These are phyloP conservation scores for Mycogone perniciosa DNA, from an alignment of 2,329 filamentous ascomycete species.

Conservation along the genomic window DNA sequence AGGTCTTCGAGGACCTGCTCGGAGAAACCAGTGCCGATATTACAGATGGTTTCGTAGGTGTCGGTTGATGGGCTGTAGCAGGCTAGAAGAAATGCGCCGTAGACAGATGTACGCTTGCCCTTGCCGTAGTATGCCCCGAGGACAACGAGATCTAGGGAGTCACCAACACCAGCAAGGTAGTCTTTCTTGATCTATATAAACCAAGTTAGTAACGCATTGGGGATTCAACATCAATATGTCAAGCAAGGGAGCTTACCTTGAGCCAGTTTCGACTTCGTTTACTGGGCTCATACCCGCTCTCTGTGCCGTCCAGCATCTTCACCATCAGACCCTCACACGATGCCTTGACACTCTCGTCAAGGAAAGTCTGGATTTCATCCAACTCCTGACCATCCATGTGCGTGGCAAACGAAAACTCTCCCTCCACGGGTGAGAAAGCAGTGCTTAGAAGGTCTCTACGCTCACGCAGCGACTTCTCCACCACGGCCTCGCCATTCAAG, in stretches of 20 bases:
- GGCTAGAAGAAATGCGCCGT: conserved; percentile 90
- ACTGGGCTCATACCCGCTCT: conserved; percentile 92
- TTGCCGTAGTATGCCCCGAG: conserved; percentile 90
- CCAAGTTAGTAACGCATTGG: not conserved
- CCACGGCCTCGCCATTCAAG: conserved; percentile 82
- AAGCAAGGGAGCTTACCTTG: conserved; percentile 55
- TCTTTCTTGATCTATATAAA: conserved; percentile 83
- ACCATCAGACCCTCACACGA: conserved; percentile 98
- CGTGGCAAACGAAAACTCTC: conserved; percentile 87
- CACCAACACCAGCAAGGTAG: conserved; percentile 87
- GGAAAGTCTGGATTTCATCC: conserved; percentile 84
- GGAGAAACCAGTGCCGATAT: conserved; percentile 95
- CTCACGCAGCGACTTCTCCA: conserved; percentile 80
- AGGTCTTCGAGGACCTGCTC: conserved; percentile 90
- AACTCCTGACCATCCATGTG: conserved; percentile 81
- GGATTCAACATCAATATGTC: not conserved
- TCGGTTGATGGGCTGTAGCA: conserved; percentile 81
- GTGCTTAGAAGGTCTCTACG: conserved; percentile 67
- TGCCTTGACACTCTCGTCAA: conserved; percentile 92
- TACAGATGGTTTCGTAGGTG: conserved; percentile 91
- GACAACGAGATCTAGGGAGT: conserved; percentile 94
- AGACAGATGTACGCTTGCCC: conserved; percentile 92
- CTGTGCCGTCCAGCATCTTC: conserved; percentile 92
- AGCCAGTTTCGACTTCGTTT: conserved; percentile 98
- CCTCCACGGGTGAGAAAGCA: conserved; percentile 72